These are phyloP conservation scores for Penicillium turbatum DNA, from an alignment of 495 filamentous ascomycete species.

Conservation along the genomic window DNA sequence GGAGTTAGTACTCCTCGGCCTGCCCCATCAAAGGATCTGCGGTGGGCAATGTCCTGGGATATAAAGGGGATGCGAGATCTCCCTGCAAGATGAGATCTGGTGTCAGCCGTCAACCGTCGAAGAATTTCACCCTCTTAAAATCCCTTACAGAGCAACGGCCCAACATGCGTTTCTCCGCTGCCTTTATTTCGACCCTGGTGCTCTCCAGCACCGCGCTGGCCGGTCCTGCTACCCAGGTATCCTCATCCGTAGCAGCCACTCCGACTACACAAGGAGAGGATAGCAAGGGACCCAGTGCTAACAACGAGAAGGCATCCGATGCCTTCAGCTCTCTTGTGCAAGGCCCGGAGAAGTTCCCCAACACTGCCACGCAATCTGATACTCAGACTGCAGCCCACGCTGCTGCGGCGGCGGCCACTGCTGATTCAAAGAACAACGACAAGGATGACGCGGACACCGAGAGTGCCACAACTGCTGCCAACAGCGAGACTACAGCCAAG, in stretches of 20 bases:
- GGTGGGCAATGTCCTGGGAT: constrained; percentile 6
- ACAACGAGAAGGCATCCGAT: background rate
- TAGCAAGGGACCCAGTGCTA: constrained; percentile 9
- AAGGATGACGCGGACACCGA: background rate
- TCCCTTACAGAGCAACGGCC: constrained; percentile 12
- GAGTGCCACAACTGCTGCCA: background rate
- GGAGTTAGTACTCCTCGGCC: constrained; percentile 22
- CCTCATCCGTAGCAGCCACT: constrained; percentile 14
- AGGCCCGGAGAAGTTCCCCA: background rate
- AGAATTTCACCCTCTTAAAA: constrained; percentile 4
- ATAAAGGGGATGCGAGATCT: constrained; percentile 21
- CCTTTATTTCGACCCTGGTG: constrained; percentile 28
- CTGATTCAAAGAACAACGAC: no score
- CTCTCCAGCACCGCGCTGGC: constrained; percentile 31
- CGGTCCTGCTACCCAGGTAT: constrained; percentile 16
- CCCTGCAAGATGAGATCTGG: background rate
- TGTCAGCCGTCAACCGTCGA: background rate
- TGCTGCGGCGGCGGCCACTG: no score
- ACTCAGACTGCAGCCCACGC: constrained; percentile 2
- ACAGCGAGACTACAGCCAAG: no score
- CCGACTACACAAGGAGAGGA: constrained; percentile 7
- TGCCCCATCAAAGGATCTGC: constrained; percentile 10
- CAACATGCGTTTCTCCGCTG: constrained; percentile 33
- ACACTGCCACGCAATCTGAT: background rate
- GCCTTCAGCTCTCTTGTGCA: background rate